These are phyloP conservation scores for Blastomyces percursus DNA, from an alignment of 2,329 filamentous ascomycete genomes.

Conservation along the genomic window DNA sequence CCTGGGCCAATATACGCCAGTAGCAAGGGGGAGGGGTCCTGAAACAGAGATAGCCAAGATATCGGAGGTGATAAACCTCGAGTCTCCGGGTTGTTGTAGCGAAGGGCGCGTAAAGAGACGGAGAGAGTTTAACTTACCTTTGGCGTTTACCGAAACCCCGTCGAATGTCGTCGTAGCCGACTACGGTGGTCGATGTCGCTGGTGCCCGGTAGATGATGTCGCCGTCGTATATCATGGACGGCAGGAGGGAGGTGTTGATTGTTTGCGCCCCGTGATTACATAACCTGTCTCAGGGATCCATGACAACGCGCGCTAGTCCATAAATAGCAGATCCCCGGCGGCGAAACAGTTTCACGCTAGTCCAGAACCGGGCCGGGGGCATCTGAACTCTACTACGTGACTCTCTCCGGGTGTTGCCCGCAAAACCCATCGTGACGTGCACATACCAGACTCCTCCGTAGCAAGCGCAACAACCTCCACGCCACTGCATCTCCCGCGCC, in stretches of 20 bases:
- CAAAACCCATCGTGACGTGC: conserved; percentile 5
- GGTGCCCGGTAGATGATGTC: neutral
- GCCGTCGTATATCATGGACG: neutral
- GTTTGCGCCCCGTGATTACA: conserved; percentile 6
- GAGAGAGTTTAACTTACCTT: neutral
- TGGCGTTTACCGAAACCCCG: neutral
- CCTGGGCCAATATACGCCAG: neutral
- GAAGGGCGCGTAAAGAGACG: neutral
- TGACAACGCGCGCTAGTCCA: conserved; percentile 7
- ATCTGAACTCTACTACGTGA: neutral
- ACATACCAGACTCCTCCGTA: conserved; percentile 8
- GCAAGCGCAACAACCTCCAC: neutral
- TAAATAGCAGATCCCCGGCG: neutral
- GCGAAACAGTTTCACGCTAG: neutral
- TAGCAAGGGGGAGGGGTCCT: neutral
- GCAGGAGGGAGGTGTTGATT: neutral
- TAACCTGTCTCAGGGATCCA: conserved; percentile 5
- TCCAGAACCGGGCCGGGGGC: neutral
- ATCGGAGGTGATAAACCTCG: neutral
- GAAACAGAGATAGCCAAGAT: neutral
- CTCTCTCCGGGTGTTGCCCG: neutral
- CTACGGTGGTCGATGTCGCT: neutral
- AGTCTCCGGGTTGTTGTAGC: neutral
- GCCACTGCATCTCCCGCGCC: neutral
- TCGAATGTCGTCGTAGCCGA: neutral